Evolutionary conservation across 768 basidiomycete species (phyloP).

Genomic region (Tephrocybe rancida): DNA sequence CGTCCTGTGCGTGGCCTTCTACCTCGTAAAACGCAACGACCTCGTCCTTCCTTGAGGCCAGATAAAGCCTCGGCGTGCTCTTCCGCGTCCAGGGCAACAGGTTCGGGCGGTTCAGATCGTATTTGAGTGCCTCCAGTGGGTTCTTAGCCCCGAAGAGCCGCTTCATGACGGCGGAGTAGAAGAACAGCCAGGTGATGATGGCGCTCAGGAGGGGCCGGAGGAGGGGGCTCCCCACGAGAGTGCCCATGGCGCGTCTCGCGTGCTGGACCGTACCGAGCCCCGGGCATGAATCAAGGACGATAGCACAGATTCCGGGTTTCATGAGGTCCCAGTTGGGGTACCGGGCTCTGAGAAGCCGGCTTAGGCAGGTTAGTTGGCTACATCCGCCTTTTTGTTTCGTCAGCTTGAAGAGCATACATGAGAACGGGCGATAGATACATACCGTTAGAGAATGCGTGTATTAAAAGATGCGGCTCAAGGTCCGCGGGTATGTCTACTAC

Average conservation of each 20-base stretch:
- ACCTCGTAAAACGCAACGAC: slow-evolving; percentile 39
- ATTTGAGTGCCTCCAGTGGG: slow-evolving; percentile 28
- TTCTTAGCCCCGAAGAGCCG: slow-evolving; percentile 24
- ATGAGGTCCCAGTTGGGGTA: slow-evolving; percentile 10
- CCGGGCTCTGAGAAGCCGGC: slow-evolving; percentile 29
- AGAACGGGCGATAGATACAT: not conserved
- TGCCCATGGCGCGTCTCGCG: slow-evolving; percentile 32
- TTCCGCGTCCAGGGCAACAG: slow-evolving; percentile 44
- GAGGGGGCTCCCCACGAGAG: slow-evolving; percentile 30
- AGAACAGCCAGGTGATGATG: slow-evolving; percentile 31
- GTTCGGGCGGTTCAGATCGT: slow-evolving; percentile 24
- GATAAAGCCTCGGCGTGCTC: slow-evolving; percentile 42
- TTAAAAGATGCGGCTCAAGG: slow-evolving; percentile 34
- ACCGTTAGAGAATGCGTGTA: slow-evolving; percentile 55
- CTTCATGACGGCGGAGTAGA: slow-evolving; percentile 18
- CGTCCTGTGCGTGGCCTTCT: slow-evolving; percentile 35
- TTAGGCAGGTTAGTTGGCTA: slow-evolving; percentile 35
- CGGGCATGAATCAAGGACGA: slow-evolving; percentile 51
- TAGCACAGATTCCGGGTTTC: slow-evolving; percentile 25
- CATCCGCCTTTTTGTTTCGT: slow-evolving; percentile 37
- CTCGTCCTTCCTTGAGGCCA: slow-evolving; percentile 46
- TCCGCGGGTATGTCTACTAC: not conserved
- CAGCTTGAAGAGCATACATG: not conserved
- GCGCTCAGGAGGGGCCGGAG: slow-evolving; percentile 23
- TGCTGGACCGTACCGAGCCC: slow-evolving; percentile 31